Percentiles rank a stretch among this genome's conserved stretches.
Evolutionary conservation across 192 early-diverging fungal genomes (phyloP).

Genomic region (Entomortierella lignicola): DNA sequence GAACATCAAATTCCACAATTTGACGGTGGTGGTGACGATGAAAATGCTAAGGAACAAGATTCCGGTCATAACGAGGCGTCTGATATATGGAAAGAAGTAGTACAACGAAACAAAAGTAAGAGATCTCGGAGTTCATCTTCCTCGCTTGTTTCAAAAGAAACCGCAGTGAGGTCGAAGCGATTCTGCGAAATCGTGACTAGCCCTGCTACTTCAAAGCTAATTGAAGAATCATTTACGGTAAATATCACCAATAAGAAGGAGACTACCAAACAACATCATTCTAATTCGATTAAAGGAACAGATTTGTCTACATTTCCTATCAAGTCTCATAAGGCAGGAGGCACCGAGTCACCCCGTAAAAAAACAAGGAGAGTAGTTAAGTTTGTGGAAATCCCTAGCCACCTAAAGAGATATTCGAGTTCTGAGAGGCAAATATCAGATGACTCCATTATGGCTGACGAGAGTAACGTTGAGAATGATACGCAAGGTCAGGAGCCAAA

Average conservation of each 20-base stretch:
- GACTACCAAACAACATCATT: not conserved
- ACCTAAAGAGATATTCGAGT: not conserved
- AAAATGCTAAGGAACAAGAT: not conserved
- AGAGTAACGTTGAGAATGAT: not conserved
- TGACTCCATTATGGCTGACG: conserved; percentile 26
- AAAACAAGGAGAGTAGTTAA: not conserved
- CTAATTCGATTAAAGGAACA: not conserved
- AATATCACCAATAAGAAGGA: not conserved
- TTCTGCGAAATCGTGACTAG: conserved; percentile 14
- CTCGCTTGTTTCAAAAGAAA: not conserved
- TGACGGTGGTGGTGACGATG: conserved; percentile 28
- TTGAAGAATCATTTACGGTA: not conserved
- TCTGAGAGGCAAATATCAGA: not conserved
- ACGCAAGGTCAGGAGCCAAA: not conserved
- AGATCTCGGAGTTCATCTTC: conserved; percentile 10
- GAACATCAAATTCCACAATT: conserved; percentile 30
- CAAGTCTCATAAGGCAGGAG: not conserved
- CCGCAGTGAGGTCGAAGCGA: not conserved
- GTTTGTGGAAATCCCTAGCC: not conserved
- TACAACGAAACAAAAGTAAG: not conserved
- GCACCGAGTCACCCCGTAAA: not conserved
- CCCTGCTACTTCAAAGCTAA: not conserved
- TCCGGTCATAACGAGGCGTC: not conserved
- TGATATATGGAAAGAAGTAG: conserved; percentile 4
- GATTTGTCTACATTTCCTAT: not conserved